Conservation (phyloP, 345 rosid genomes). For the Microcos paniculata region DNA sequence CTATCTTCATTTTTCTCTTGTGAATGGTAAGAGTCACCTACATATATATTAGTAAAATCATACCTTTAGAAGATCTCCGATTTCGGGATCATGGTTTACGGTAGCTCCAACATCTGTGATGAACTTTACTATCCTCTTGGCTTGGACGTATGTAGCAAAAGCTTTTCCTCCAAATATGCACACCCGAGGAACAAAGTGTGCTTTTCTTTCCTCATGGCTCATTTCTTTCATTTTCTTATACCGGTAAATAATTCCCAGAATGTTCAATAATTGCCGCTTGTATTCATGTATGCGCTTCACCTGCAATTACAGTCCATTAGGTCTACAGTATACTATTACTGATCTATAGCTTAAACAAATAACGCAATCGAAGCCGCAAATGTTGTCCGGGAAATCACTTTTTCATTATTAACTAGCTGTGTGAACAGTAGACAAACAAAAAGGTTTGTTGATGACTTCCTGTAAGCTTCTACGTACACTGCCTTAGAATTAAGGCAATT, state of each 20-base stretch:
- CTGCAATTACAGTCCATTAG: conserved; percentile 29
- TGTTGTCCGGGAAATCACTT: neutral
- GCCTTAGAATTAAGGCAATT: too few species aligned
- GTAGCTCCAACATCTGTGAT: conserved; percentile 70
- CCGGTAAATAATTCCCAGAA: conserved; percentile 65
- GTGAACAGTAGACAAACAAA: neutral
- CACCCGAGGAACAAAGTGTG: conserved; percentile 57
- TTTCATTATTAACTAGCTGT: neutral
- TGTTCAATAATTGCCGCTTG: conserved; percentile 68
- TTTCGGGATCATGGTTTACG: conserved; percentile 64
- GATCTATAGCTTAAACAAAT: neutral
- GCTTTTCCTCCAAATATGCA: conserved; percentile 87
- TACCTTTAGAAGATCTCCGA: conserved; percentile 75
- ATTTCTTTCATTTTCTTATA: conserved; percentile 80
- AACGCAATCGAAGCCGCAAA: neutral
- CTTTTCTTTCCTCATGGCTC: conserved; percentile 50
- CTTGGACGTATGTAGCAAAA: conserved; percentile 76
- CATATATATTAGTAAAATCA: neutral
- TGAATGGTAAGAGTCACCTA: too few species aligned
- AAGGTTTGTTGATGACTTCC: too few species aligned
- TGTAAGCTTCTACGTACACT: too few species aligned
- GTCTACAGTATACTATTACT: neutral
- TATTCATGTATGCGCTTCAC: conserved; percentile 78
- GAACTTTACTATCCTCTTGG: conserved; percentile 74
- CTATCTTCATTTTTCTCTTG: too few species aligned